Percentiles rank a stretch among this genome's conserved stretches.
Conservation (phyloP, 305 asterid species). For the Ruellia speciosa region DNA sequence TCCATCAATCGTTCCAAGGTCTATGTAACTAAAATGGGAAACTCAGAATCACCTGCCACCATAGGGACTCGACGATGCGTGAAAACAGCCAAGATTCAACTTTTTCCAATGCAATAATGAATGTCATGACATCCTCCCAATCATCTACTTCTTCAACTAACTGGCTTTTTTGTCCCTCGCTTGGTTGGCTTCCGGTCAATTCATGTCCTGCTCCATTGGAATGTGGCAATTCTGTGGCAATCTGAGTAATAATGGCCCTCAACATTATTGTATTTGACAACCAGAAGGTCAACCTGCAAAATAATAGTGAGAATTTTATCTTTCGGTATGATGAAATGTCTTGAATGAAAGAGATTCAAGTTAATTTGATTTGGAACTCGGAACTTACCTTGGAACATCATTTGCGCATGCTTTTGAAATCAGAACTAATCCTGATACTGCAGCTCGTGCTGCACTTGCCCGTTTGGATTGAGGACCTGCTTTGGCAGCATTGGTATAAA, state of each 20-base stretch:
- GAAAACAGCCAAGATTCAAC: constrained; percentile 90
- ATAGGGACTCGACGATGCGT: constrained; percentile 69
- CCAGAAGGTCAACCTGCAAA: constrained; percentile 83
- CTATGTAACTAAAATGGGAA: constrained; percentile 5
- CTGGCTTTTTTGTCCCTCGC: constrained; percentile 10
- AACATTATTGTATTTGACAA: constrained; percentile 78
- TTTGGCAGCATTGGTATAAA: constrained; percentile 57
- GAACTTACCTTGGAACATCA: constrained; percentile 75
- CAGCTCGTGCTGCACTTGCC: constrained; percentile 78
- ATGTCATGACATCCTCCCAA: constrained; percentile 60
- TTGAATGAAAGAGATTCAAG: neutral
- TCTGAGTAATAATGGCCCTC: constrained; percentile 71
- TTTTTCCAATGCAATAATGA: constrained; percentile 70
- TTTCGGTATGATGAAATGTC: neutral
- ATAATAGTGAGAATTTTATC: neutral
- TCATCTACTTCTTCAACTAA: constrained; percentile 53
- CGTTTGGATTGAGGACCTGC: constrained; percentile 51
- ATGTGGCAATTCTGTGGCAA: constrained; percentile 45
- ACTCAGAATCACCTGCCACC: constrained; percentile 87
- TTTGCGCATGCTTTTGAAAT: constrained; percentile 94
- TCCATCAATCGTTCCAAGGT: constrained; percentile 18
- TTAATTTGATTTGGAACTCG: neutral
- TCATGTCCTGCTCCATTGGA: constrained; percentile 19
- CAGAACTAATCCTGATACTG: constrained; percentile 68
- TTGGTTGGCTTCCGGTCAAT: constrained; percentile 14